Base-by-base conservation (phyloP, 345 rosid genomes). In the Brassica juncea region DNA sequence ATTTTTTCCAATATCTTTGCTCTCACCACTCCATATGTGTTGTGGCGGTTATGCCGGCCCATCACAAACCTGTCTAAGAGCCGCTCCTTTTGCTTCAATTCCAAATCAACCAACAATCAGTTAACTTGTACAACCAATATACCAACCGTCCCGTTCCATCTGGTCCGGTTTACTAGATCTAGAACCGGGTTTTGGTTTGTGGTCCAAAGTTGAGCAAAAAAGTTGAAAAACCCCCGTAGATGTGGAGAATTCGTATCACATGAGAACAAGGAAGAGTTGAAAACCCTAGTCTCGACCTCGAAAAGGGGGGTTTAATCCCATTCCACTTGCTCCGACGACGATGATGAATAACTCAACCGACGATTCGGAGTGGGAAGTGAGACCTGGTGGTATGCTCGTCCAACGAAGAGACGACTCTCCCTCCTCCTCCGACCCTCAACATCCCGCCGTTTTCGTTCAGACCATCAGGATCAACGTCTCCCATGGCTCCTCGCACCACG, bases 321-420 rank as follows among this genome's bases (percentile, higher is more conserved):
- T 39, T 62, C 54, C 11, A 10, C 64, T 39, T 60, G 32, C 1
- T 27, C 23, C 21, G 27, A 15, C 5, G 37, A 81, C 62, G 25
- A 63, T 66, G 79, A 82, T 82, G 82, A 68, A 73, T 25, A 74
- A 58, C 30, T 39, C 72, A 2, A 78, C 25, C 32, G 86, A 85
- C 39, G 84, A 76, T 39, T 42, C 73, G 12, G 86, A 84, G 1
- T 78, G 86, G 83, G 92, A 86, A 74, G 75, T 78, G 82, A 81
- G 87, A 81, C 87, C 89, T 4, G 80, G 83, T 31, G 97, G 89
- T 57, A 86, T 84, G 88, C 86, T 82, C 1, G 88, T 87, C 42
- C 94, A 88, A 79, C 84, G 79, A 63, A 82, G 92, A 80, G 89
- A 87, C 80, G 81, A 77, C 21, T 28, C 68, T 14, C 7, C 76